These are phyloP conservation scores for Silene uniflora DNA, from an alignment of 148 eudicot species.

Conservation along the genomic window DNA sequence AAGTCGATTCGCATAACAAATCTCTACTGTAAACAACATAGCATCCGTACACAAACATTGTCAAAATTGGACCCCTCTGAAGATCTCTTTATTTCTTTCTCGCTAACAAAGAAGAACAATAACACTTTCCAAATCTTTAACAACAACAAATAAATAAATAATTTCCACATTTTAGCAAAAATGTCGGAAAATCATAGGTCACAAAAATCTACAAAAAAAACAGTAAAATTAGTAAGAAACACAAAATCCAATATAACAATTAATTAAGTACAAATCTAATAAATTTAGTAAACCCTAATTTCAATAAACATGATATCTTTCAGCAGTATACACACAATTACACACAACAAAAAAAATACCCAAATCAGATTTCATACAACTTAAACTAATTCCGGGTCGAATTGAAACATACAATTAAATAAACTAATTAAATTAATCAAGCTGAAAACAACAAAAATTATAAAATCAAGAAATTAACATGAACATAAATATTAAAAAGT, in stretches of 20 bases:
- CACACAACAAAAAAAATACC: neutral
- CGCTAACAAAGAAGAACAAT: neutral
- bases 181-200: neutral
- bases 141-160: neutral
- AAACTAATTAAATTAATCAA: constrained; percentile 1
- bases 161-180: constrained; percentile 8
- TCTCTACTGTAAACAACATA: too few species aligned
- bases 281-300: constrained; percentile 17
- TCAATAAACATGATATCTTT: neutral
- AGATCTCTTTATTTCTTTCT: neutral
- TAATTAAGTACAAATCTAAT: constrained; percentile 11
- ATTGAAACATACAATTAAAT: constrained; percentile 5
- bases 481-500: neutral
- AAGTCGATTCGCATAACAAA: too few species aligned
- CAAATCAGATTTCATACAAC: neutral
- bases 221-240: neutral
- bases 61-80: neutral
- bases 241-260: neutral
- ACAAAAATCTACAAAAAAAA: neutral
- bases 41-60: too few species aligned
- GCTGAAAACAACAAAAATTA: constrained; percentile 10
- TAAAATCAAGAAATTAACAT: neutral
- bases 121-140: neutral
- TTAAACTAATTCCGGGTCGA: constrained; percentile 7
- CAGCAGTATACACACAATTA: neutral